A percentile compares a stretch with the other conserved stretches of the same genome.
Evolutionary conservation across 768 basidiomycete species (phyloP).

Genomic region (Fistulinella prunicolor): DNA sequence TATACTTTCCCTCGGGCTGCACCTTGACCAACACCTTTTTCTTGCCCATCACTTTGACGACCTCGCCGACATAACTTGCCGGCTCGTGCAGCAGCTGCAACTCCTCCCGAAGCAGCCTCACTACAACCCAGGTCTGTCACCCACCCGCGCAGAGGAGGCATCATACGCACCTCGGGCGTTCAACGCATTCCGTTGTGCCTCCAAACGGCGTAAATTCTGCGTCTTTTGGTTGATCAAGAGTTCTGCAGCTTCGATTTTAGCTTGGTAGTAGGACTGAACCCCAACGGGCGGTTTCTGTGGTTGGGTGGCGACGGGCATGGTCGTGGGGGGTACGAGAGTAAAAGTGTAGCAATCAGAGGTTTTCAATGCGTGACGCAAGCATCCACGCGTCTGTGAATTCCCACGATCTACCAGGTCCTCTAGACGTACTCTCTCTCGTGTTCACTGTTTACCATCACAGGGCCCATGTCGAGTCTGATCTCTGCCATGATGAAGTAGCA

Average conservation of each 20-base stretch:
- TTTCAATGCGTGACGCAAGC: not conserved
- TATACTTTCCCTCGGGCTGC: slow-evolving; percentile 98
- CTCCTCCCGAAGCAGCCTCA: slow-evolving; percentile 87
- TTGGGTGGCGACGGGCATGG: slow-evolving; percentile 39
- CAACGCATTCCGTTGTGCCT: slow-evolving; percentile 95
- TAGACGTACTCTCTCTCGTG: too few relatives aligned
- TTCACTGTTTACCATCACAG: too few relatives aligned
- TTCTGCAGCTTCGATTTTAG: slow-evolving; percentile 93
- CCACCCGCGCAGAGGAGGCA: not conserved
- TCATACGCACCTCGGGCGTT: slow-evolving; percentile 79
- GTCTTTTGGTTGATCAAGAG: slow-evolving; percentile 94
- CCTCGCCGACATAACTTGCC: slow-evolving; percentile 95
- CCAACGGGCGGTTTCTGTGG: slow-evolving; percentile 52
- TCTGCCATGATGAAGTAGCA: too few relatives aligned
- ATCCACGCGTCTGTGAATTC: too few relatives aligned
- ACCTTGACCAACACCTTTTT: slow-evolving; percentile 98
- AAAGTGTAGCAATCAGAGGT: too few relatives aligned
- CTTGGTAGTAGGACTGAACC: slow-evolving; percentile 89
- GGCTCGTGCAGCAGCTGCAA: slow-evolving; percentile 92
- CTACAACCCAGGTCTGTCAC: slow-evolving; percentile 38
- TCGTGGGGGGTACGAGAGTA: too few relatives aligned
- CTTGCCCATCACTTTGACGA: slow-evolving; percentile 99
- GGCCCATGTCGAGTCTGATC: too few relatives aligned
- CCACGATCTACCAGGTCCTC: too few relatives aligned
- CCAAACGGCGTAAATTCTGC: slow-evolving; percentile 90